Percentiles rank a stretch among this genome's conserved stretches.
phyloP scores from a whole-genome alignment of 768 basidiomycete species.

The Tylopilus vinaceipallidus region DNA sequence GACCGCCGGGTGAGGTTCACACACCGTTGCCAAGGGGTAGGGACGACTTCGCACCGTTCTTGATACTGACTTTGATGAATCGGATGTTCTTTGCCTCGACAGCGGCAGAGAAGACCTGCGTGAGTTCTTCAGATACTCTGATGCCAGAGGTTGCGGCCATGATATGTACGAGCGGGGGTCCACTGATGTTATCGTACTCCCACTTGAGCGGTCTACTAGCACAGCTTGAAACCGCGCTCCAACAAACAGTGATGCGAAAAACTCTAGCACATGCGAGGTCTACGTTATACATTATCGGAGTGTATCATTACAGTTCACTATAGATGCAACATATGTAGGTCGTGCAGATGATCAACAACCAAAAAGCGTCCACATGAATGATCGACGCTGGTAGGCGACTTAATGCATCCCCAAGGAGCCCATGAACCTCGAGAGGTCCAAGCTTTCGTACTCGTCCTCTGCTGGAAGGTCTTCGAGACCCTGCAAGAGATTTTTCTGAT shows the following conservation, averaged over 20 bases:
- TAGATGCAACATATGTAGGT: slow-evolving; percentile 34
- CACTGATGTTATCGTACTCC: too few species aligned
- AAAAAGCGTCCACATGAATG: slow-evolving; percentile 19
- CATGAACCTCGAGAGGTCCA: slow-evolving; percentile 89
- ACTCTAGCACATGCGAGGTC: slow-evolving; percentile 20
- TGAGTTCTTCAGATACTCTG: slow-evolving; percentile 55
- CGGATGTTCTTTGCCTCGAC: slow-evolving; percentile 49
- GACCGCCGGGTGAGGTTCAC: slow-evolving; percentile 25
- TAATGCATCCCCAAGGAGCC: slow-evolving; percentile 63
- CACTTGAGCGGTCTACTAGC: too few species aligned
- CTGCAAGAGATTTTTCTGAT: slow-evolving; percentile 81
- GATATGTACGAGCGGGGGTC: neutral
- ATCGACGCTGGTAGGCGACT: slow-evolving; percentile 7
- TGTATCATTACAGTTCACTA: slow-evolving; percentile 35
- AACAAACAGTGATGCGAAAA: too few species aligned
- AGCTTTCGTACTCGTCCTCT: slow-evolving; percentile 88
- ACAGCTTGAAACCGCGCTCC: neutral
- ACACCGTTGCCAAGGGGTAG: slow-evolving; percentile 3
- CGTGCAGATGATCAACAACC: slow-evolving; percentile 13
- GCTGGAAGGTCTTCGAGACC: slow-evolving; percentile 90
- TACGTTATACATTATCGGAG: slow-evolving; percentile 34
- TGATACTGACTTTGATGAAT: slow-evolving; percentile 77
- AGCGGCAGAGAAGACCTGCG: slow-evolving; percentile 55
- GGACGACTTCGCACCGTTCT: slow-evolving; percentile 54
- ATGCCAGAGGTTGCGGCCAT: slow-evolving; percentile 83